phyloP scores from a whole-genome alignment of 1,284 basidiomycete genomes.

The Heterobasidion occidentale region DNA sequence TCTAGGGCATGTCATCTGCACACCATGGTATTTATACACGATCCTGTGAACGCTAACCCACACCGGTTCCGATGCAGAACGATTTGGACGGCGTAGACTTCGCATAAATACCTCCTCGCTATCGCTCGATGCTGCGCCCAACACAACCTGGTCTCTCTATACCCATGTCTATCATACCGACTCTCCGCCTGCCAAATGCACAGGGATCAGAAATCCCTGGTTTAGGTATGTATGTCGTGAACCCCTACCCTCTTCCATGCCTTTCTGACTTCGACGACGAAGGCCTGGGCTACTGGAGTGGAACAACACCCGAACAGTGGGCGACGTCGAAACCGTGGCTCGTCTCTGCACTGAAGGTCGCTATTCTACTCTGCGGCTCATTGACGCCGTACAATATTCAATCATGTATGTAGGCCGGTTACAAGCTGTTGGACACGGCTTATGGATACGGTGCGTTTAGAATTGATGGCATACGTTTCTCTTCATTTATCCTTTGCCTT shows the following conservation, averaged over 20 bases:
- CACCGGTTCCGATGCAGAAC: no score
- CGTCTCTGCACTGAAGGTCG: slow-evolving; percentile 12
- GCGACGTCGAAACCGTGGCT: slow-evolving; percentile 1
- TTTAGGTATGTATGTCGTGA: not conserved
- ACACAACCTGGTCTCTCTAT: no score
- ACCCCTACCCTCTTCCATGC: not conserved
- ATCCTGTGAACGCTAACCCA: no score
- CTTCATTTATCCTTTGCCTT: not conserved
- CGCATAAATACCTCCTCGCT: no score
- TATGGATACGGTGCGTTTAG: not conserved
- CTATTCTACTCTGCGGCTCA: not conserved
- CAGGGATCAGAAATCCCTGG: not conserved
- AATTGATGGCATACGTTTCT: not conserved
- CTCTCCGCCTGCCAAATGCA: not conserved
- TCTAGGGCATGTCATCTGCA: no score
- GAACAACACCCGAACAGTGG: not conserved
- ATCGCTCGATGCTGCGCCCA: no score
- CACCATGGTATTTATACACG: no score
- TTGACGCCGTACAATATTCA: no score
- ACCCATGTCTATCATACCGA: not conserved
- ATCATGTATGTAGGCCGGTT: not conserved
- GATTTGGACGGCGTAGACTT: no score
- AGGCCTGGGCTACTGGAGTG: not conserved
- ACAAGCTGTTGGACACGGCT: not conserved
- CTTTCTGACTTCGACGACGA: not conserved